These are phyloP conservation scores for Ilex asprella DNA, from an alignment of 257 asterid species.

Conservation along the genomic window DNA sequence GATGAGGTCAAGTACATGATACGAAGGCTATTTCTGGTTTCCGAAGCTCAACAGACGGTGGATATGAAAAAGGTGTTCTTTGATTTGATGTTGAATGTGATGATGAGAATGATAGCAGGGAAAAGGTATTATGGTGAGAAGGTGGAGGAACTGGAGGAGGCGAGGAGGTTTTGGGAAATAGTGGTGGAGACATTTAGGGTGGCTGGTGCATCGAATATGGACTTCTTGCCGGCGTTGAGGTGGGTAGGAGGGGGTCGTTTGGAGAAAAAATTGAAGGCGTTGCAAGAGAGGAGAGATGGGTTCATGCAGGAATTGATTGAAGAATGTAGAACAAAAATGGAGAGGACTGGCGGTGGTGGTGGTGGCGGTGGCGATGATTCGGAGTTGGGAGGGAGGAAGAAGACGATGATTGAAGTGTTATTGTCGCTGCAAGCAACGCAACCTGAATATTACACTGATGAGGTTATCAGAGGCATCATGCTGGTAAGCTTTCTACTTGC, in stretches of 20 bases:
- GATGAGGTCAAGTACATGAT: conserved; percentile 50
- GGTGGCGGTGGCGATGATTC: conserved; percentile 10
- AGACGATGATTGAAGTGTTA: conserved; percentile 39
- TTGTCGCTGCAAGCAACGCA: conserved; percentile 40
- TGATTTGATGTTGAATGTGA: conserved; percentile 35
- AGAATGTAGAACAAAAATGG: conserved; percentile 24
- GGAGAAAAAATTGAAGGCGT: conserved; percentile 29
- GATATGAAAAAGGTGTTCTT: conserved; percentile 40
- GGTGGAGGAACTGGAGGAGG: conserved; percentile 36
- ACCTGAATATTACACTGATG: conserved; percentile 45
- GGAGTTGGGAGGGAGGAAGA: conserved; percentile 18
- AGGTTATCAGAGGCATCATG: conserved; percentile 34
- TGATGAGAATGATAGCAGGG: conserved; percentile 52
- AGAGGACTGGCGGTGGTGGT: conserved; percentile 8
- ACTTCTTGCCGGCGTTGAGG: conserved; percentile 40
- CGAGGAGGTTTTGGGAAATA: conserved; percentile 39
- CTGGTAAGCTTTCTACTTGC: conserved; percentile 19
- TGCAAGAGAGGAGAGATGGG: conserved; percentile 34
- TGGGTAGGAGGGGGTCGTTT: conserved; percentile 32
- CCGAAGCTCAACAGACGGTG: conserved; percentile 12
- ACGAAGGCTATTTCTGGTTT: conserved; percentile 13
- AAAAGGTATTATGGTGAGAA: conserved; percentile 37
- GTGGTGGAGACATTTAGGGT: conserved; percentile 24
- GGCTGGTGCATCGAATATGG: conserved; percentile 17
- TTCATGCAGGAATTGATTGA: conserved; percentile 48